A percentile compares a stretch with the other conserved stretches of the same genome.
phyloP scores from a whole-genome alignment of 768 basidiomycete species.

The Lactarius evosmus region DNA sequence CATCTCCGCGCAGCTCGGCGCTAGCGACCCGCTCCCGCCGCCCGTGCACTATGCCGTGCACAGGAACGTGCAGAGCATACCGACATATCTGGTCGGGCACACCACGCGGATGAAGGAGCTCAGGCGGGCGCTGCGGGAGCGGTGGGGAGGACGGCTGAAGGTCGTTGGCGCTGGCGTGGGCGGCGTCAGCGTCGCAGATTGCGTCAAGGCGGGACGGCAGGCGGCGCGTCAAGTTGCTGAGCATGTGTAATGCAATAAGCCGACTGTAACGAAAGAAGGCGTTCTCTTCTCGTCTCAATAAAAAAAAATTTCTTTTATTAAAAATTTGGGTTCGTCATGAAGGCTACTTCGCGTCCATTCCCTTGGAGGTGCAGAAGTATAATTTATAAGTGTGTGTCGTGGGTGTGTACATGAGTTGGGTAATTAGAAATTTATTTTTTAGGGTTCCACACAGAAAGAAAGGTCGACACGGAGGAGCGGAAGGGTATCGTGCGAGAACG shows the following conservation, averaged over 20 bases:
- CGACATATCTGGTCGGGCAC: slow-evolving; percentile 73
- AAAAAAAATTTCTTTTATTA: not conserved
- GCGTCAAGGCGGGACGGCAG: slow-evolving; percentile 67
- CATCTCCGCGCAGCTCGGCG: slow-evolving; percentile 24
- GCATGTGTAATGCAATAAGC: slow-evolving; percentile 12
- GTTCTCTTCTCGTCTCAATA: not conserved
- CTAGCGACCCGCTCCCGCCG: slow-evolving; percentile 37
- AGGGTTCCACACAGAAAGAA: no score
- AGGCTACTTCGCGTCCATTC: no score
- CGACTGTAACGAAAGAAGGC: not conserved
- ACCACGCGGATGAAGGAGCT: slow-evolving; percentile 63
- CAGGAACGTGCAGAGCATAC: slow-evolving; percentile 69
- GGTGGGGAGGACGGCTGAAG: slow-evolving; percentile 46
- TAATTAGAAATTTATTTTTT: not conserved
- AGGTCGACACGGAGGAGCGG: no score
- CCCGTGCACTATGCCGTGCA: slow-evolving; percentile 55
- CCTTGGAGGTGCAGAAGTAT: not conserved
- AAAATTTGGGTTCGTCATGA: not conserved
- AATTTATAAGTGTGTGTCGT: not conserved
- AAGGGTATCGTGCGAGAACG: no score
- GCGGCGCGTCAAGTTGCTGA: slow-evolving; percentile 32
- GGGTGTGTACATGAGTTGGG: not conserved
- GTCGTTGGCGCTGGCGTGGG: slow-evolving; percentile 82
- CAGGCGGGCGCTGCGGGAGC: slow-evolving; percentile 39
- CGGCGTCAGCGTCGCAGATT: slow-evolving; percentile 86